Evolutionary conservation across 2,329 filamentous ascomycete species (phyloP).

Genomic region (Diaporthe sp.): DNA sequence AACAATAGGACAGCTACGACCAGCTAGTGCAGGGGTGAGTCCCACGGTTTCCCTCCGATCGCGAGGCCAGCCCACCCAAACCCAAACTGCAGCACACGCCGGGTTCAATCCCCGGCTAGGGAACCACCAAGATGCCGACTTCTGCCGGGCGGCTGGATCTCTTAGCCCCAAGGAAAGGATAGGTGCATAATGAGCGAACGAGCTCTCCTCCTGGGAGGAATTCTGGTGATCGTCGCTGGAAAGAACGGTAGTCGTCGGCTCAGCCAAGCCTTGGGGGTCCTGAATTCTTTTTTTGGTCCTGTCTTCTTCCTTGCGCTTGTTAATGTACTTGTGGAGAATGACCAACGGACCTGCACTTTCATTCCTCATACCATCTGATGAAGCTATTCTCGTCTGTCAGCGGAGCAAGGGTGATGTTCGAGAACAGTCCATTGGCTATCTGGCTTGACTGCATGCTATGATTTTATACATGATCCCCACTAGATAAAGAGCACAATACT

Average conservation of each 20-base stretch:
- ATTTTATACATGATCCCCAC: not conserved
- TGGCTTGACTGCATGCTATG: not conserved
- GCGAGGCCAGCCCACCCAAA: not conserved
- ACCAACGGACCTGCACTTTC: not conserved
- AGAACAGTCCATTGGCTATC: not conserved
- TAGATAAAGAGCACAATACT: slow-evolving; percentile 1
- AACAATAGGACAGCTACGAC: not conserved
- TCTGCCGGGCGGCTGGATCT: not conserved
- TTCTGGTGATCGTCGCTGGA: not conserved
- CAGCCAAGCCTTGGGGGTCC: not conserved
- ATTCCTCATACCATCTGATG: not conserved
- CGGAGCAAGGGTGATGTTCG: not conserved
- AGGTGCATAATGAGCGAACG: not conserved
- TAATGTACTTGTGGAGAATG: too few relatives aligned
- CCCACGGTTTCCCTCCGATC: not conserved
- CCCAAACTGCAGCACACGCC: not conserved
- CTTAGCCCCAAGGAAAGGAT: not conserved
- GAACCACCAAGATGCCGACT: not conserved
- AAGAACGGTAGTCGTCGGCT: not conserved
- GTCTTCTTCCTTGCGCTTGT: too few relatives aligned
- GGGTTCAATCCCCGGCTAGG: not conserved
- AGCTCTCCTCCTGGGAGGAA: not conserved
- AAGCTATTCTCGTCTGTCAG: too few relatives aligned
- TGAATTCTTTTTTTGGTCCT: not conserved
- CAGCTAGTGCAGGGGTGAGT: slow-evolving; percentile 20